Percentiles rank a stretch among this genome's conserved stretches.
These are phyloP conservation scores for Cordyceps cateniannulata DNA, from an alignment of 2,329 filamentous ascomycete species.

Conservation along the genomic window DNA sequence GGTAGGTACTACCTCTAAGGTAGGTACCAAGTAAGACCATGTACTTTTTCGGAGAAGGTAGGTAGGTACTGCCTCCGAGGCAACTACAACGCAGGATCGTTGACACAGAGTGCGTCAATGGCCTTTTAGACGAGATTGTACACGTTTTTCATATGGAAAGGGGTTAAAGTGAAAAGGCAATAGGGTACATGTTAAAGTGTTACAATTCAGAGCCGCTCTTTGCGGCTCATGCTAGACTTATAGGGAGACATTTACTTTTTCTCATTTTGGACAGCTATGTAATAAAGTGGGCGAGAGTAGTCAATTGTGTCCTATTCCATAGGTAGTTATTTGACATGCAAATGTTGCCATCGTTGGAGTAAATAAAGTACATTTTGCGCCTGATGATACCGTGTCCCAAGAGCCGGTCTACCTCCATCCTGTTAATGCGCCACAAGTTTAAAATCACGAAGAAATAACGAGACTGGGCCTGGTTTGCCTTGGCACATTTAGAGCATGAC, in stretches of 20 bases:
- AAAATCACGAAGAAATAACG: neutral
- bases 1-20: too few species aligned
- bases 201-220: too few species aligned
- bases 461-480: neutral
- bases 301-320: neutral
- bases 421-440: neutral
- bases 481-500: neutral
- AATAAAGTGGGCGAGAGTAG: neutral
- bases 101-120: too few species aligned
- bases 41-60: too few species aligned
- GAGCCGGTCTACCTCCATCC: neutral
- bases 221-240: neutral
- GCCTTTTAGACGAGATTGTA: too few species aligned
- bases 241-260: neutral
- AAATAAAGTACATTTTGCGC: slow-evolving; percentile 1
- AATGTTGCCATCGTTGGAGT: neutral
- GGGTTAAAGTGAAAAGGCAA: too few species aligned
- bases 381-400: neutral
- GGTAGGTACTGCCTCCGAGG: too few species aligned
- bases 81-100: too few species aligned
- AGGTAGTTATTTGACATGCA: neutral
- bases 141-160: too few species aligned
- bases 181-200: too few species aligned
- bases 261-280: neutral
- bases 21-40: too few species aligned